phyloP scores from a whole-genome alignment of 2,329 filamentous ascomycete species.

The Calcarisporium arbuscula region DNA sequence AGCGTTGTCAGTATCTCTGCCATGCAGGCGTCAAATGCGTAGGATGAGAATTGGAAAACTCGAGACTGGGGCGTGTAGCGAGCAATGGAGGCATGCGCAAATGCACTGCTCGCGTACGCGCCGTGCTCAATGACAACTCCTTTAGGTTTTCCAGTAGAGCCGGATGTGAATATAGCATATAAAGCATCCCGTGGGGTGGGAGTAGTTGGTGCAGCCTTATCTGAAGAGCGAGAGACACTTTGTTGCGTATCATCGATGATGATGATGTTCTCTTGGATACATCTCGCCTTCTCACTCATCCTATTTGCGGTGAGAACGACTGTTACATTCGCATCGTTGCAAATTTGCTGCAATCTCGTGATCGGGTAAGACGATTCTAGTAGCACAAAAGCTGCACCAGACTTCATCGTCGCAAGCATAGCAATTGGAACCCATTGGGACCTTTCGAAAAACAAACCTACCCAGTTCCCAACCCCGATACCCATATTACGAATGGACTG shows the following conservation, averaged over 20 bases:
- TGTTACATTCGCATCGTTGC: background rate
- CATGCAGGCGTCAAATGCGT: background rate
- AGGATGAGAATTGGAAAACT: background rate
- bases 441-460: background rate
- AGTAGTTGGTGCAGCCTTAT: background rate
- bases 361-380: background rate
- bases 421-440: background rate
- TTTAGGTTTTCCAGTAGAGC: slow-evolving; percentile 13
- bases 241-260: background rate
- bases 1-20: background rate
- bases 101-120: background rate
- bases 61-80: background rate
- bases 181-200: background rate
- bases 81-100: background rate
- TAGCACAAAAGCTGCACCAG: background rate
- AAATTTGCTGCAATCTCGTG: background rate
- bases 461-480: background rate
- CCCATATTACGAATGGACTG: background rate
- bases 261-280: background rate
- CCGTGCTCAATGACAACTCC: slow-evolving; percentile 12
- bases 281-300: background rate
- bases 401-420: background rate
- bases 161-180: slow-evolving; percentile 12
- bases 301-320: background rate
- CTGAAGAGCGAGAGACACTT: background rate